phyloP scores from a whole-genome alignment of 768 basidiomycete genomes.

The Tricholoma hemisulphureum region DNA sequence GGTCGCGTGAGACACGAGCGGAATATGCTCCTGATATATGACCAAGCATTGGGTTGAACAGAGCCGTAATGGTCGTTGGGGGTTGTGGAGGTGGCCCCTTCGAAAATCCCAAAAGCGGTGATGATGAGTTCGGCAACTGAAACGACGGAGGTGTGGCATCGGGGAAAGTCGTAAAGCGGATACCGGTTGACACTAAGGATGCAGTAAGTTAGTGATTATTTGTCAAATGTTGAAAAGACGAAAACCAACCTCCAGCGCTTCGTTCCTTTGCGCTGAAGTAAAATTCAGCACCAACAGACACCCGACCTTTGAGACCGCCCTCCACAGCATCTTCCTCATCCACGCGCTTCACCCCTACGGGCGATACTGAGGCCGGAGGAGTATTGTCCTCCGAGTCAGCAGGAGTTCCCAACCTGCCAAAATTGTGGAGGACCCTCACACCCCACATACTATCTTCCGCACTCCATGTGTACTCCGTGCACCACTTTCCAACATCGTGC shows the following conservation, averaged over 20 bases:
- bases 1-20: constrained; percentile 80
- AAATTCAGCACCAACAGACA: constrained; percentile 90
- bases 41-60: constrained; percentile 96
- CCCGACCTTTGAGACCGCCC: constrained; percentile 84
- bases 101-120: constrained; percentile 32
- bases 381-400: constrained; percentile 28
- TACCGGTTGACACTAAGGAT: constrained; percentile 78
- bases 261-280: constrained; percentile 92
- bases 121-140: constrained; percentile 42
- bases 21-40: constrained; percentile 91
- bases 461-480: constrained; percentile 92
- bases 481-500: constrained; percentile 91
- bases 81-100: constrained; percentile 61
- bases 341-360: constrained; percentile 65
- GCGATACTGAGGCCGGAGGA: constrained; percentile 20
- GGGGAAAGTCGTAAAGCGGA: constrained; percentile 91
- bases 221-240: background rate
- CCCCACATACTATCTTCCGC: constrained; percentile 96
- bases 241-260: constrained; percentile 84
- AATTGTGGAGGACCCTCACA: constrained; percentile 84
- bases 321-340: constrained; percentile 95
- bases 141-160: constrained; percentile 71
- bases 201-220: background rate
- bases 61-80: constrained; percentile 90
- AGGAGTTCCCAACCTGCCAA: constrained; percentile 62